Evolutionary conservation across 83 land plant species (phyloP), one percentile per base, ranked within the genome.

Genomic region (Picea engelmannii): DNA sequence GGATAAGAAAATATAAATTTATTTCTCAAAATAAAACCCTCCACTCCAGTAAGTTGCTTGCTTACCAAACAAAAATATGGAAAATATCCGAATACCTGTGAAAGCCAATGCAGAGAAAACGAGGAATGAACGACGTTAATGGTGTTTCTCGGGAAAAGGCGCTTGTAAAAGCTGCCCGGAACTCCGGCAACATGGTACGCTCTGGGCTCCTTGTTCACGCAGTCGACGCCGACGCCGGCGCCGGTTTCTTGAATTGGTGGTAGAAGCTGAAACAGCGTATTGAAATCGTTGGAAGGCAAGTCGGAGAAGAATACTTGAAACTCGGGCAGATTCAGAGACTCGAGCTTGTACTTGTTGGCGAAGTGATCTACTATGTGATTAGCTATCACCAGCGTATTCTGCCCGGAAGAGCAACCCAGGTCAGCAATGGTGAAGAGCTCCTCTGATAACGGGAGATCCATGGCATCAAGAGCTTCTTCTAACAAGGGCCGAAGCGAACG

Each of bases 41-140:
- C 55, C 55, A 10, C 11, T 52, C 55, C 55, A 10, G 13, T 2
- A 10, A 10, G 11, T 0, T 1, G 11, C 11, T 4, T 6, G 44
- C 44, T 42, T 2, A 2, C 0, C 9, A 49, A 49, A 49, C 10
- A 52, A 52, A 11, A 52, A 52, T 3, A 52, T 11, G 13, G 13
- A 11, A 52, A 52, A 52, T 31, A 31, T 52, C 11, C 58, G 49
- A 52, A 59, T 69, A 91, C 93, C 91, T 91, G 93, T 63, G 93
- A 91, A 21, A 91, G 92, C 93, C 93, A 91, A 42, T 91, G 93
- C 81, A 91, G 81, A 69, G 91, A 89, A 66, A 91, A 91, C 13
- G 89, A 86, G 0, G 93, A 91, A 82, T 89, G 84, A 31, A 89
- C 87, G 6, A 91, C 79, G n/a, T 91, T 69, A 20, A 91, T 79